Conservation (phyloP, 345 rosid species). For the Sonneratia caseolaris region DNA sequence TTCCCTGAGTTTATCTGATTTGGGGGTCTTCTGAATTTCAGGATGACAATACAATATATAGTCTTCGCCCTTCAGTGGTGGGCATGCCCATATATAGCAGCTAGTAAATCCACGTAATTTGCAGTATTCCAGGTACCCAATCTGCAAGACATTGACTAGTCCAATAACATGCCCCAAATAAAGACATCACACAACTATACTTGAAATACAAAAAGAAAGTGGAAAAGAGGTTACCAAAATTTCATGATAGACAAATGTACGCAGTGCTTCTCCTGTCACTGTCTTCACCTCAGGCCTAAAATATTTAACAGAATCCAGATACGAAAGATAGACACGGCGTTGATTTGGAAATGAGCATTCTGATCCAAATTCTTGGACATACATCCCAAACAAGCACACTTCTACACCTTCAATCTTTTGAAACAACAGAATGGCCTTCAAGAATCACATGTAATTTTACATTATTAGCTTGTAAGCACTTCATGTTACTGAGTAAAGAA, state of each 20-base stretch:
- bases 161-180: background rate
- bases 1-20: slow-evolving; percentile 93
- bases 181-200: background rate
- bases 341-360: slow-evolving; percentile 86
- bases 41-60: slow-evolving; percentile 96
- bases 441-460: slow-evolving; percentile 19
- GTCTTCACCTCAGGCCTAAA: slow-evolving; percentile 88
- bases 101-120: slow-evolving; percentile 95
- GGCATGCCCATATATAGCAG: slow-evolving; percentile 99
- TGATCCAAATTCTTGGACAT: slow-evolving; percentile 99
- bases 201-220: background rate
- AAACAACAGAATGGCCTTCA: slow-evolving; percentile 46
- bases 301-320: slow-evolving; percentile 96
- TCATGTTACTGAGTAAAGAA: background rate
- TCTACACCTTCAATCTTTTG: slow-evolving; percentile 99
- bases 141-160: slow-evolving; percentile 37
- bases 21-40: slow-evolving; percentile 97
- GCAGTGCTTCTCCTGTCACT: slow-evolving; percentile 90
- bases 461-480: slow-evolving; percentile 1
- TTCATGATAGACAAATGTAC: slow-evolving; percentile 96
- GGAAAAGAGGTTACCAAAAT: slow-evolving; percentile 48
- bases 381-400: slow-evolving; percentile 96
- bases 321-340: slow-evolving; percentile 93
- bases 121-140: slow-evolving; percentile 97
- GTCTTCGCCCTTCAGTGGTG: slow-evolving; percentile 97